Conservation (phyloP, 2,329 filamentous ascomycete genomes). For the Aspergillus latus region DNA sequence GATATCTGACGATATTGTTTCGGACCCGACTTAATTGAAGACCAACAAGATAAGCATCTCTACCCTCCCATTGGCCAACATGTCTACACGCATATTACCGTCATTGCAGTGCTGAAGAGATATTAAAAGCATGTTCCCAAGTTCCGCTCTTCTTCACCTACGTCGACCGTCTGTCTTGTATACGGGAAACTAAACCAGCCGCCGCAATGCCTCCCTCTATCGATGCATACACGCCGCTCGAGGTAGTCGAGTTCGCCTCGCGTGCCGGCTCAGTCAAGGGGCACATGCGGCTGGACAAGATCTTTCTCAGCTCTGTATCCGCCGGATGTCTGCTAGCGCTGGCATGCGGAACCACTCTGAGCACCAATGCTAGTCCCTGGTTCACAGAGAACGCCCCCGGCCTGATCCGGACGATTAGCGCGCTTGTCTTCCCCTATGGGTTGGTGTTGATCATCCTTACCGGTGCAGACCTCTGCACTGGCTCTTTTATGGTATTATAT, state of each 20-base stretch:
- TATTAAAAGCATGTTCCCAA: not conserved
- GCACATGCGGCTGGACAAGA: conserved; percentile 54
- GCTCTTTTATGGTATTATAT: conserved; percentile 43
- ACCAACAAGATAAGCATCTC: conserved; percentile 7
- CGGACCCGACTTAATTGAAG: not conserved
- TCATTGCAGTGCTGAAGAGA: not conserved
- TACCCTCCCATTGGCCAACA: conserved; percentile 1
- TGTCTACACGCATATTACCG: not conserved
- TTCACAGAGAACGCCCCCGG: conserved; percentile 52
- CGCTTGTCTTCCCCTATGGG: conserved; percentile 52
- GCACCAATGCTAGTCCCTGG: conserved; percentile 49
- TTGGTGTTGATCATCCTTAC: conserved; percentile 52
- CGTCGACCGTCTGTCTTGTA: not conserved
- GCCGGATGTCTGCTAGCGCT: conserved; percentile 55
- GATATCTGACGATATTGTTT: not conserved
- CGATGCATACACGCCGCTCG: conserved; percentile 48
- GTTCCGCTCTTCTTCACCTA: too few relatives aligned
- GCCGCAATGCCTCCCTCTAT: conserved; percentile 20
- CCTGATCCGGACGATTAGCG: conserved; percentile 47
- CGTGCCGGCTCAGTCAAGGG: conserved; percentile 54
- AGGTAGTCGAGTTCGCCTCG: conserved; percentile 54
- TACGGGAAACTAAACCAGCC: not conserved
- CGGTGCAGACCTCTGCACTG: conserved; percentile 52
- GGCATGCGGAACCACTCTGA: conserved; percentile 50
- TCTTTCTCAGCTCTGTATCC: conserved; percentile 53